Conservation (phyloP, 306 rosid species). For the Styphnolobium japonicum region DNA sequence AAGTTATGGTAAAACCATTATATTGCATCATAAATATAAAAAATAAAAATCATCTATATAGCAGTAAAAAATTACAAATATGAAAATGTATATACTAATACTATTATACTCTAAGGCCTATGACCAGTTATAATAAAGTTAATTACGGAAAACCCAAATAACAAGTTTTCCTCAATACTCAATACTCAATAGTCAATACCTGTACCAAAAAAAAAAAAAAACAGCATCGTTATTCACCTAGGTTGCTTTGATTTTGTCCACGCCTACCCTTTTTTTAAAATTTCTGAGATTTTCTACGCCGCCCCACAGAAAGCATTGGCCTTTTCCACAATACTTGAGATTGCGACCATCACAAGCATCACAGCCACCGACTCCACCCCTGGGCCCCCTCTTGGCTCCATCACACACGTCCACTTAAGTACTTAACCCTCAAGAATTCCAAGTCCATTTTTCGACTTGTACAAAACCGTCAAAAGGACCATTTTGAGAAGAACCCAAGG, state of each 20-base stretch:
- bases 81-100: too few relatives aligned
- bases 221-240: slow-evolving; percentile 8
- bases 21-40: too few relatives aligned
- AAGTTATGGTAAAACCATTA: too few relatives aligned
- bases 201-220: too few relatives aligned
- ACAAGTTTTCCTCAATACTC: background rate
- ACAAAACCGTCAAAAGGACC: slow-evolving; percentile 41
- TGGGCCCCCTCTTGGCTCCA: slow-evolving; percentile 24
- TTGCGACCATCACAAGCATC: background rate
- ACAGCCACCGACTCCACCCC: slow-evolving; percentile 31
- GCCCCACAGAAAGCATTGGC: slow-evolving; percentile 26
- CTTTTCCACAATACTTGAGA: background rate
- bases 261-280: background rate
- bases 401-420: slow-evolving; percentile 38
- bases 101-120: background rate
- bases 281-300: slow-evolving; percentile 33
- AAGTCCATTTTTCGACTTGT: slow-evolving; percentile 19
- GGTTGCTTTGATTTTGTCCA: background rate
- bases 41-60: too few relatives aligned
- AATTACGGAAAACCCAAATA: background rate
- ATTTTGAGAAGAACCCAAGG: slow-evolving; percentile 39
- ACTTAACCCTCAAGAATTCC: background rate
- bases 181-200: background rate
- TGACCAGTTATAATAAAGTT: background rate
- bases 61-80: too few relatives aligned